Evolutionary conservation across 164 flowering plant species (phyloP).

Genomic region (Stephania cephalantha): DNA sequence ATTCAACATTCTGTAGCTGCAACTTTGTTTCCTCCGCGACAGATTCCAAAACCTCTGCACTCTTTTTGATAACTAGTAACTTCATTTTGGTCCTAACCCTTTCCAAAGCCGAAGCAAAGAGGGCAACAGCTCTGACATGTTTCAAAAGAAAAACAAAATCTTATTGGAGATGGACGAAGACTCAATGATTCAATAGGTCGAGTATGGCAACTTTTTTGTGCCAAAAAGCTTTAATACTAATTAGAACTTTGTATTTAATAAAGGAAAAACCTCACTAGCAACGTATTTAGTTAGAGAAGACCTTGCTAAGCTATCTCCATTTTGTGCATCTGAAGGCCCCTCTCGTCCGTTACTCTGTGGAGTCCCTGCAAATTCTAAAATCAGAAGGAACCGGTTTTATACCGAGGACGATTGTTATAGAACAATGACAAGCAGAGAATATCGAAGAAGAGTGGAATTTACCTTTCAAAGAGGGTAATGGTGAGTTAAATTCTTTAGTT

Average conservation of each 20-base stretch:
- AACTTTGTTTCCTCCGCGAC: constrained; percentile 40
- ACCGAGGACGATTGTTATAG: neutral
- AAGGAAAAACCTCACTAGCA: too few relatives aligned
- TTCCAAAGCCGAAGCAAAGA: constrained; percentile 53
- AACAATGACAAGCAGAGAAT: constrained; percentile 1
- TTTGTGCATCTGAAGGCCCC: constrained; percentile 30
- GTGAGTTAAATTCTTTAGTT: constrained; percentile 20
- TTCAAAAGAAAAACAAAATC: constrained; percentile 6
- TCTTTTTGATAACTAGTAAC: constrained; percentile 43
- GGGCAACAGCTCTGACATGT: constrained; percentile 46
- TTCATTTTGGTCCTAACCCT: constrained; percentile 52
- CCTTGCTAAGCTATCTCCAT: constrained; percentile 59
- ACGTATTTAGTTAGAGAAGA: constrained; percentile 15
- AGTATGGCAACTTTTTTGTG: neutral
- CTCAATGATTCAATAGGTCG: neutral
- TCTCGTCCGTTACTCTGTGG: constrained; percentile 27
- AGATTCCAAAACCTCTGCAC: constrained; percentile 60
- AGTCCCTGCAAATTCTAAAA: constrained; percentile 28
- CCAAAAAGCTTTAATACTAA: neutral
- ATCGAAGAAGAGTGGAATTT: constrained; percentile 4
- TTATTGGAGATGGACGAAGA: constrained; percentile 1
- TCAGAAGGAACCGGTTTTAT: neutral
- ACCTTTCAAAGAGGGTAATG: constrained; percentile 32
- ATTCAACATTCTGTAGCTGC: constrained; percentile 51
- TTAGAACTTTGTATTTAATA: neutral